A percentile compares a stretch with the other conserved stretches of the same genome.
Evolutionary conservation across 257 asterid species (phyloP).

Genomic region (Verbascum thapsus): DNA sequence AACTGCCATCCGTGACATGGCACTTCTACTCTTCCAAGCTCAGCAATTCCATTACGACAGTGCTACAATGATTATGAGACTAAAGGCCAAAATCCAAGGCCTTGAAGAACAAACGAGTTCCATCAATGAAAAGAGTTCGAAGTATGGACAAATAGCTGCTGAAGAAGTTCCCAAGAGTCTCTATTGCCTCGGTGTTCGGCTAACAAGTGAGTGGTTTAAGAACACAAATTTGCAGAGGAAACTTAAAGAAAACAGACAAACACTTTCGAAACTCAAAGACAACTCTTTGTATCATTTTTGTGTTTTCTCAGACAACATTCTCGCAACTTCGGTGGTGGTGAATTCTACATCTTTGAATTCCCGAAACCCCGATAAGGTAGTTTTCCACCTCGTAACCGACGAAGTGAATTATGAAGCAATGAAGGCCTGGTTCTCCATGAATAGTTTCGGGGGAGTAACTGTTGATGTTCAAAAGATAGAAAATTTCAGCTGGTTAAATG

Average conservation of each 20-base stretch:
- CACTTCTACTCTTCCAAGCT: conserved; percentile 62
- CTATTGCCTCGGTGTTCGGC: conserved; percentile 59
- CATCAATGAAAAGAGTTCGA: conserved; percentile 49
- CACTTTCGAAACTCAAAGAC: conserved; percentile 47
- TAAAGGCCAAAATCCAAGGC: conserved; percentile 60
- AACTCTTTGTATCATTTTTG: conserved; percentile 59
- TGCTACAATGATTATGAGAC: conserved; percentile 67
- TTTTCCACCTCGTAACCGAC: conserved; percentile 66
- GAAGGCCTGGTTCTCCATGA: conserved; percentile 70
- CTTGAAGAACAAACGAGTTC: conserved; percentile 58
- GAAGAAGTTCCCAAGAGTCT: conserved; percentile 72
- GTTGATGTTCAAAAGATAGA: conserved; percentile 61
- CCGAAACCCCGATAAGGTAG: conserved; percentile 41
- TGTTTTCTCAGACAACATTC: conserved; percentile 65
- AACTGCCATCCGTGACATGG: conserved; percentile 59
- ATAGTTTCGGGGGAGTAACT: conserved; percentile 48
- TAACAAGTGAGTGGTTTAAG: conserved; percentile 62
- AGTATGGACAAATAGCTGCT: conserved; percentile 65
- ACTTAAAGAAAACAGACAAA: conserved; percentile 36
- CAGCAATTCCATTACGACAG: conserved; percentile 70
- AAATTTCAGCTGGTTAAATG: conserved; percentile 60
- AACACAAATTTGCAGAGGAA: conserved; percentile 42
- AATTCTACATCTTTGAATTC: conserved; percentile 60
- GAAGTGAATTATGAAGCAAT: conserved; percentile 66
- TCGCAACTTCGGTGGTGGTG: conserved; percentile 67